A percentile compares a stretch with the other conserved stretches of the same genome.
phyloP scores from a whole-genome alignment of 352 stramenopile genomes.

The Phytophthora chlamydospora region DNA sequence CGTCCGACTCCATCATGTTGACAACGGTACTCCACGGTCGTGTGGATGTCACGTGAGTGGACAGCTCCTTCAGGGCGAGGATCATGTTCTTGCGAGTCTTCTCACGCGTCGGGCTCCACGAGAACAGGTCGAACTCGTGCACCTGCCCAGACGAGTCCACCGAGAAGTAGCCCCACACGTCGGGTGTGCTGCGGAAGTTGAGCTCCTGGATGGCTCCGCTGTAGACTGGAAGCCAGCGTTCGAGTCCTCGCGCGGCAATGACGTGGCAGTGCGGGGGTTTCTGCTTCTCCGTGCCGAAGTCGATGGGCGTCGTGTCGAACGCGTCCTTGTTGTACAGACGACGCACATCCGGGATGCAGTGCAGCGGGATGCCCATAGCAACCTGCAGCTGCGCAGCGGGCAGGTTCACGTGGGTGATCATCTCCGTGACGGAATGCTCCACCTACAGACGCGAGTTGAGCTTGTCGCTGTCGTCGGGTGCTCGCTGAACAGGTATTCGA shows the following conservation, averaged over 20 bases:
- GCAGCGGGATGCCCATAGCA: constrained; percentile 99
- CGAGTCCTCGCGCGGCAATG: constrained; percentile 99
- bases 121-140: constrained; percentile 99
- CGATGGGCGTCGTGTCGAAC: constrained; percentile 93
- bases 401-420: constrained; percentile 99
- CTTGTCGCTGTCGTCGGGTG: constrained; percentile 88
- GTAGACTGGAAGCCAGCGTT: constrained; percentile 99
- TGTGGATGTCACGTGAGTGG: constrained; percentile 99
- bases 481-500: constrained; percentile 99
- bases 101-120: constrained; percentile 95
- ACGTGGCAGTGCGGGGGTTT: constrained; percentile 93
- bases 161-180: constrained; percentile 99
- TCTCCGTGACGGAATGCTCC: constrained; percentile 99
- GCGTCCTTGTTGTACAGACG: constrained; percentile 96
- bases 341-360: constrained; percentile 98
- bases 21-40: constrained; percentile 99
- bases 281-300: constrained; percentile 94
- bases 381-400: constrained; percentile 98
- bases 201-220: constrained; percentile 98
- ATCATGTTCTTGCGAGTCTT: constrained; percentile 98
- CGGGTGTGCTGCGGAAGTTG: constrained; percentile 98
- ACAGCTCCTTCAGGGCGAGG: constrained; percentile 98
- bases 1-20: constrained; percentile 98
- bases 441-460: constrained; percentile 99
- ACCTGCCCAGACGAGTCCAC: constrained; percentile 99